Evolutionary conservation across 202 grass and related monocot species (phyloP), one percentile per base, ranked within the genome.

Genomic region (Digitaria exilis): DNA sequence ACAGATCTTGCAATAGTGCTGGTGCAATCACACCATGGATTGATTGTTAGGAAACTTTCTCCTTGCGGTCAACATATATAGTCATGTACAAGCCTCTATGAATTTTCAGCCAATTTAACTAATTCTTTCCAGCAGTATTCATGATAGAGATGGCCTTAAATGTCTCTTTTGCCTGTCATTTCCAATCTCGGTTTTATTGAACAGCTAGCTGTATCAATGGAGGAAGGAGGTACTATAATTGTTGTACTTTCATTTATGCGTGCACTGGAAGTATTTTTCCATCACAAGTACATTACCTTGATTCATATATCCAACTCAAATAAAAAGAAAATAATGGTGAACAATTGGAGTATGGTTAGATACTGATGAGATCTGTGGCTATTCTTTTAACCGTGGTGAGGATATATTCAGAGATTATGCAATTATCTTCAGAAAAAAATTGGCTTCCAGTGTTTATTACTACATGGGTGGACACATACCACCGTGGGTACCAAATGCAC

Each of bases 301-400:
- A 48, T 55, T 57, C 63, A 57, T 50, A 9, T 55, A 32, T 42
- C 7, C 15, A 44, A 51, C 25, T 61, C 69, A 1, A 39, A 26
- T 71, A 71, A 26, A 77, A 77, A 19, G 4, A 65, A 71, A 56
- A 54, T 16, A 77, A 71, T 10, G 4, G 35, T 50, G 73, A 30
- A 29, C n/a, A 75, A 5, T 7, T 9, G 21, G 0, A 79, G 4
- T 49, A 24, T 71, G 17, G 16, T 11, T 49, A n/a, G n/a, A 43
- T 45, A 49, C 15, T 79, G 6, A 59, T 42, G 58, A 41, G 57
- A 78, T 42, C 21, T 74, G 12, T 32, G 30, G 16, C 25, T 19
- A 31, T 50, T 71, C 41, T 44, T 3, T 44, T 59, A 3, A 17
- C 55, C 1, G 7, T 13, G 26, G 4, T 57, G n/a, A 70, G 54